A percentile compares a stretch with the other conserved stretches of the same genome.
Conservation (phyloP, 1,139 yeast species). For the Arxiozyma slooffiae region DNA sequence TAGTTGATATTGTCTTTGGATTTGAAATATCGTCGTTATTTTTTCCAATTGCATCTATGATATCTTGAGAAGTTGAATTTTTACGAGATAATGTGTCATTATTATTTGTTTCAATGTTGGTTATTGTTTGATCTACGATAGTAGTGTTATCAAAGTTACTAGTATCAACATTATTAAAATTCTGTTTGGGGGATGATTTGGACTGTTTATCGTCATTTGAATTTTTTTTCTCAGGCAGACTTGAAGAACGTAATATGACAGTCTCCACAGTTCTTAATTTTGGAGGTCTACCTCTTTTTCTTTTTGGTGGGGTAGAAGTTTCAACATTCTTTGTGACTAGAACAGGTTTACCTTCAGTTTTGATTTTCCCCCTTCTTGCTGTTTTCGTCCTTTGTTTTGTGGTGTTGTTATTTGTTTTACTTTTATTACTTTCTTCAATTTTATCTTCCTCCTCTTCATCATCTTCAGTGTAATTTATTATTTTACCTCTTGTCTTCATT, state of each 20-base stretch:
- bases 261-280: slow-evolving; percentile 26
- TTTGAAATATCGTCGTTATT: background rate
- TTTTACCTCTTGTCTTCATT: background rate
- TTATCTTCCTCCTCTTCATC: background rate
- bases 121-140: background rate
- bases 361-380: background rate
- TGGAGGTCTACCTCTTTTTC: slow-evolving; percentile 30
- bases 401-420: background rate
- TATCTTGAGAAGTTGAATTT: background rate
- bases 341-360: background rate
- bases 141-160: background rate
- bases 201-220: background rate
- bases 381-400: background rate
- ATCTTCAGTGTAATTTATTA: background rate
- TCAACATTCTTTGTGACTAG: background rate
- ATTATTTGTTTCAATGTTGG: background rate
- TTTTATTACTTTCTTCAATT: background rate
- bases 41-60: background rate
- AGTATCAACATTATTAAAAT: background rate
- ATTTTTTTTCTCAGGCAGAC: background rate
- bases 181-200: background rate
- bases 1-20: background rate
- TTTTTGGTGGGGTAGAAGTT: slow-evolving; percentile 9
- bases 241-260: slow-evolving; percentile 11
- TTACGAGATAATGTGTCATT: too few relatives aligned